Percentiles rank a stretch among this genome's conserved stretches.
Conservation (phyloP, 2,329 filamentous ascomycete species). For the Calonectria pauciramosa region DNA sequence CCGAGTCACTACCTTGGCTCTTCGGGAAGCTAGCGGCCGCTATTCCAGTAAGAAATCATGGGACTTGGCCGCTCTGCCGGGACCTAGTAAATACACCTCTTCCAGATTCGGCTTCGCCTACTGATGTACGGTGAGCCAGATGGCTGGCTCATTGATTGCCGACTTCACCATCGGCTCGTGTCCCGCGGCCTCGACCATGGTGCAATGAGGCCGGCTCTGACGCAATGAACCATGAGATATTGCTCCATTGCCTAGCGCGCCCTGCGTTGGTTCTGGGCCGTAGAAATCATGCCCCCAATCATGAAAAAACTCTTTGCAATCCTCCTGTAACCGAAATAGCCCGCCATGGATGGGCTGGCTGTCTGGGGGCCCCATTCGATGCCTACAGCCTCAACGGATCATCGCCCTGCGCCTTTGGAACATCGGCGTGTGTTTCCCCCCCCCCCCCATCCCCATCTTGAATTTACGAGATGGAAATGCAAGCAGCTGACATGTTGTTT, state of each 20-base stretch:
- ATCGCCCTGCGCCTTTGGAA: constrained; percentile 34
- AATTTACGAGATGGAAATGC: constrained; percentile 42
- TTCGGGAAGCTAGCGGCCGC: constrained; percentile 5
- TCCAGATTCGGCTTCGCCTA: neutral
- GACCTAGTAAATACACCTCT: neutral
- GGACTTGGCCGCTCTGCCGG: neutral
- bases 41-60: neutral
- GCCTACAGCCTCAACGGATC: constrained; percentile 26
- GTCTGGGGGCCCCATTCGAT: constrained; percentile 13
- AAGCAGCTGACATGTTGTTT: constrained; percentile 2
- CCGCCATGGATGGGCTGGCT: constrained; percentile 4
- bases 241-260: constrained; percentile 35
- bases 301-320: constrained; percentile 14
- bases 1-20: neutral
- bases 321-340: constrained; percentile 13
- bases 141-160: neutral
- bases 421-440: constrained; percentile 29
- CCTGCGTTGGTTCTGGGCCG: constrained; percentile 14
- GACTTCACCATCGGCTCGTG: neutral
- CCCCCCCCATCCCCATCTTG: too few relatives aligned
- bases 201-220: constrained; percentile 34
- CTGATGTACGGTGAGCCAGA: neutral
- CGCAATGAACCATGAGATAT: constrained; percentile 42
- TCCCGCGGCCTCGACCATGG: constrained; percentile 24
- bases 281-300: constrained; percentile 8